Conservation (phyloP, 306 rosid species). For the Trichosanthes cucumerina region DNA sequence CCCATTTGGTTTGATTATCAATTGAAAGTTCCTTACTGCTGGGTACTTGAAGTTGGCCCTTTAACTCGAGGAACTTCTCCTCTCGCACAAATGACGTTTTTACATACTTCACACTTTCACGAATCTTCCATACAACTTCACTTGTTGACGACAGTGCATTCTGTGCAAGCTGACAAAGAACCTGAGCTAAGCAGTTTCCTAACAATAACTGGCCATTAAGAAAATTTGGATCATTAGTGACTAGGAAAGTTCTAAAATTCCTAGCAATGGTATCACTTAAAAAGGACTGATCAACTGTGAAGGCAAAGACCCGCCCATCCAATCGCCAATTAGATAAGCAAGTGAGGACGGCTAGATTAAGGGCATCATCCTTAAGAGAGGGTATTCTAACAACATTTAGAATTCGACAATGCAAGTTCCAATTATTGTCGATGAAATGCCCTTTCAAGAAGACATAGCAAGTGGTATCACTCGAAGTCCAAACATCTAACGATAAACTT, state of each 20-base stretch:
- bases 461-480: slow-evolving; percentile 53
- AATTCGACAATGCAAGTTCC: slow-evolving; percentile 63
- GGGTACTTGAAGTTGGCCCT: slow-evolving; percentile 68
- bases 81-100: slow-evolving; percentile 50
- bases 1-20: slow-evolving; percentile 69
- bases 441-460: slow-evolving; percentile 69
- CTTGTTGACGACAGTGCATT: slow-evolving; percentile 36
- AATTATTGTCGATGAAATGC: slow-evolving; percentile 67
- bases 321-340: slow-evolving; percentile 79
- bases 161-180: slow-evolving; percentile 60
- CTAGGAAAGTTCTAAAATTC: slow-evolving; percentile 54
- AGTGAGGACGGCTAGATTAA: slow-evolving; percentile 40
- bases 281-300: slow-evolving; percentile 55
- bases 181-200: slow-evolving; percentile 69
- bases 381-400: slow-evolving; percentile 59
- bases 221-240: slow-evolving; percentile 53
- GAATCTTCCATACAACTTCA: slow-evolving; percentile 48
- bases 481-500: slow-evolving; percentile 64
- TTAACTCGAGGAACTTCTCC: slow-evolving; percentile 59
- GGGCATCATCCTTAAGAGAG: slow-evolving; percentile 48
- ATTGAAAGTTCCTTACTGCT: slow-evolving; percentile 42
- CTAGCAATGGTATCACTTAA: slow-evolving; percentile 43
- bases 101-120: slow-evolving; percentile 76
- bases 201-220: slow-evolving; percentile 70
- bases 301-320: slow-evolving; percentile 50